Evolutionary conservation across 2,329 filamentous ascomycete species (phyloP).

Genomic region (Fusarium praegraminearum): DNA sequence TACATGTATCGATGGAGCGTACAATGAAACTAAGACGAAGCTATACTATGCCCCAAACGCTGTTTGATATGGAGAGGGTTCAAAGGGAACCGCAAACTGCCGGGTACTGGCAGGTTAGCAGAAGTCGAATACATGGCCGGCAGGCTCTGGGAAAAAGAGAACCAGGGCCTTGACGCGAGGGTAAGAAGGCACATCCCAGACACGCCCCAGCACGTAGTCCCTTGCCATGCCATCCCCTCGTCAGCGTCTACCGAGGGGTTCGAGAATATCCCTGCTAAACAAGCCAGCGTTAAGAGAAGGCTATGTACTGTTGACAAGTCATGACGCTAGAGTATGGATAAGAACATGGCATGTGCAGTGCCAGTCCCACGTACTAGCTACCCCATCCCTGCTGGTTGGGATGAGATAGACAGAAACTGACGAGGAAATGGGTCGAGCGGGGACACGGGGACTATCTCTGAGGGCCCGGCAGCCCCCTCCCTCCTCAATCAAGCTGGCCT

Average conservation of each 20-base stretch:
- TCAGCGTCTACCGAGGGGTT: slow-evolving; percentile 53
- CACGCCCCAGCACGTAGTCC: slow-evolving; percentile 46
- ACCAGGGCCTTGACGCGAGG: slow-evolving; percentile 43
- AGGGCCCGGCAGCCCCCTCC: slow-evolving; percentile 48
- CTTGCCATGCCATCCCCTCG: slow-evolving; percentile 46
- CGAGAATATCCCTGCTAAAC: slow-evolving; percentile 44
- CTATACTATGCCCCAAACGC: slow-evolving; percentile 46
- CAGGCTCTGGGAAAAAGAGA: slow-evolving; percentile 25
- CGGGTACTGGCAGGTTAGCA: slow-evolving; percentile 43
- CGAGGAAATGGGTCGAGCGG: slow-evolving; percentile 47
- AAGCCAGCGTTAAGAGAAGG: slow-evolving; percentile 40
- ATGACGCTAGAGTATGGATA: slow-evolving; percentile 41
- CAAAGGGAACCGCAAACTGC: slow-evolving; percentile 46
- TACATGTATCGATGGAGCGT: slow-evolving; percentile 37
- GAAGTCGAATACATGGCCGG: slow-evolving; percentile 39
- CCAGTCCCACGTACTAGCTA: slow-evolving; percentile 44
- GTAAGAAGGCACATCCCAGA: slow-evolving; percentile 46
- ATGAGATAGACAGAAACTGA: slow-evolving; percentile 43
- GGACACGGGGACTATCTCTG: slow-evolving; percentile 48
- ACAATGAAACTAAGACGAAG: slow-evolving; percentile 46
- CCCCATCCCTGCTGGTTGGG: slow-evolving; percentile 41
- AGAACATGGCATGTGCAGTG: slow-evolving; percentile 39
- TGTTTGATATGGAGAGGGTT: slow-evolving; percentile 40
- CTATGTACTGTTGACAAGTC: slow-evolving; percentile 48
- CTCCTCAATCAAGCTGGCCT: slow-evolving; percentile 42